A percentile compares a stretch with the other conserved stretches of the same genome.
phyloP scores from a whole-genome alignment of 768 basidiomycete genomes.

The Filobasidium wieringae region DNA sequence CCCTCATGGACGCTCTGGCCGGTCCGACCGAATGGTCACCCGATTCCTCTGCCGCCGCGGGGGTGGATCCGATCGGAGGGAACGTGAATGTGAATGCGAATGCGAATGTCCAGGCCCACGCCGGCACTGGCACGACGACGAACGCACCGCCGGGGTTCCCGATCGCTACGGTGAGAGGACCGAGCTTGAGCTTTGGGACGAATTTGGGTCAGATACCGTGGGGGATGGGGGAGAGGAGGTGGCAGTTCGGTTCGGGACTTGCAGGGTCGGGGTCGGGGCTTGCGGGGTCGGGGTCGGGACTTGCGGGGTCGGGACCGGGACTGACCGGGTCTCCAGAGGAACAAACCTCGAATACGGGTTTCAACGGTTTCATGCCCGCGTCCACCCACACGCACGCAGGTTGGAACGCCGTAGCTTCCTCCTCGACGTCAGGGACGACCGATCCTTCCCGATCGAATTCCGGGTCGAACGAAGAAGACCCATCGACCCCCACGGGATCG shows the following conservation, averaged over 20 bases:
- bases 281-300: not conserved
- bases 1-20: slow-evolving; percentile 8
- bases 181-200: not conserved
- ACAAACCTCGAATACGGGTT: too few relatives aligned
- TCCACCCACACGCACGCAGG: too few relatives aligned
- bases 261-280: slow-evolving; percentile 1
- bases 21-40: slow-evolving; percentile 7
- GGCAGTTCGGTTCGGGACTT: not conserved
- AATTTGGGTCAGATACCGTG: not conserved
- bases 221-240: not conserved
- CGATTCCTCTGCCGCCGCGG: not conserved
- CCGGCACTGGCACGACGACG: not conserved
- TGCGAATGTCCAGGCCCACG: too few relatives aligned
- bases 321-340: too few relatives aligned
- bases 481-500: too few relatives aligned
- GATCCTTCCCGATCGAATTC: not conserved
- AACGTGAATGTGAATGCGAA: too few relatives aligned
- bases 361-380: too few relatives aligned
- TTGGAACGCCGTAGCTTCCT: too few relatives aligned
- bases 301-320: slow-evolving; percentile 1
- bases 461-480: slow-evolving; percentile 16
- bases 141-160: not conserved
- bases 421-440: too few relatives aligned
- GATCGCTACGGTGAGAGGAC: not conserved
- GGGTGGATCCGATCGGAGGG: too few relatives aligned